Evolutionary conservation across 441 rosid genomes (phyloP), one percentile per base, ranked within the genome.

Genomic region (Breynia disticha): DNA sequence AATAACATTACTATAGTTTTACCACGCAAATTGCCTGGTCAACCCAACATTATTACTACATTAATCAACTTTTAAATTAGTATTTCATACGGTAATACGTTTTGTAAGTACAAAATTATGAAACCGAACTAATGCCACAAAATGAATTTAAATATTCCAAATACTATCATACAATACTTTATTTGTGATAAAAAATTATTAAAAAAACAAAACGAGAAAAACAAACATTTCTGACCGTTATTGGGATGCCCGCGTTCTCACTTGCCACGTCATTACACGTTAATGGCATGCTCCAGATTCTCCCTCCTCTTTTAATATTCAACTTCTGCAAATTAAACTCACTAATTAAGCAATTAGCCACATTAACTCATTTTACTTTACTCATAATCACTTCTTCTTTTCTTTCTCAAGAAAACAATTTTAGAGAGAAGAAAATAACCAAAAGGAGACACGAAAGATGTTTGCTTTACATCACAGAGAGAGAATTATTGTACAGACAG

Each of bases 221-320:
- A 28, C 35, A 0, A 28, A 28, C 35, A 5, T 28, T 28, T 28
- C 35, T 28, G 65, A 69, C 75, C 84, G 81, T 76, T 78, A 71
- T 21, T 22, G 21, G 55, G 61, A 62, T 65, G 52, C 56, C 67
- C 78, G 78, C 72, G 69, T 75, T 19, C 52, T 44, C 57, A 47
- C 51, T 17, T 52, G 82, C 75, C 81, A 75, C 72, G 79, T 75
- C 76, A 71, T 63, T 21, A 45, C 65, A 49, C 64, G 72, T 52
- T 46, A 65, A 52, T 22, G 38, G 12, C 49, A 55, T 70, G 66
- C 60, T 16, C 22, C n/a, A n/a, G n/a, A n/a, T 41, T 11, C 69
- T 57, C 81, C 73, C 64, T 55, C 39, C 55, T 55, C 56, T 24
- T 63, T 17, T 4, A 1, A 7, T 16, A 2, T 12, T 37, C 7